A percentile compares a stretch with the other conserved stretches of the same genome.
Evolutionary conservation across 2,329 filamentous ascomycete species (phyloP).

Genomic region (Fusarium coffeatum): DNA sequence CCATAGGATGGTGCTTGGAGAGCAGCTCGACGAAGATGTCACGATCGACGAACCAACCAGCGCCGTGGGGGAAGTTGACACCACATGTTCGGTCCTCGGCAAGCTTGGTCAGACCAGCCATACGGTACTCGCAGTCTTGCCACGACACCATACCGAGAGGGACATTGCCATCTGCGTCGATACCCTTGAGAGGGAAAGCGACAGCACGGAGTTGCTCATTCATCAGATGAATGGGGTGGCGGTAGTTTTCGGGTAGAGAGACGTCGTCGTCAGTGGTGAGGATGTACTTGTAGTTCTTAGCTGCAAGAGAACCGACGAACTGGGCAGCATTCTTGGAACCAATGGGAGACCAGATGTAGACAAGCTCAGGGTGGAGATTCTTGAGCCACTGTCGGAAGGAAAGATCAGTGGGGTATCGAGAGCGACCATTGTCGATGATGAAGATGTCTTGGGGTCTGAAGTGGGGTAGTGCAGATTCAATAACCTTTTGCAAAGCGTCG

Average conservation of each 20-base stretch:
- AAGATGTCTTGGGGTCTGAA: slow-evolving; percentile 14
- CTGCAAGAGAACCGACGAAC: background rate
- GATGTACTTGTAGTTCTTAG: slow-evolving; percentile 8
- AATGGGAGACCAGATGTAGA: slow-evolving; percentile 12
- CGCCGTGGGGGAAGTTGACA: slow-evolving; percentile 1
- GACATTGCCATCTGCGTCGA: background rate
- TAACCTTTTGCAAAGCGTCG: background rate
- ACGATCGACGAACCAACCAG: slow-evolving; percentile 10
- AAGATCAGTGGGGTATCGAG: background rate
- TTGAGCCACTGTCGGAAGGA: slow-evolving; percentile 9
- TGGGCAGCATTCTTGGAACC: slow-evolving; percentile 10
- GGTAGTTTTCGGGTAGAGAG: slow-evolving; percentile 1
- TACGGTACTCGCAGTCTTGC: slow-evolving; percentile 7
- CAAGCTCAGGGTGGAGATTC: background rate
- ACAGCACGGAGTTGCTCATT: background rate
- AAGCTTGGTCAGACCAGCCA: slow-evolving; percentile 6
- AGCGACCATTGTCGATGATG: slow-evolving; percentile 6
- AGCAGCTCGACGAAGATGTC: background rate
- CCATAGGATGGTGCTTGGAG: slow-evolving; percentile 9
- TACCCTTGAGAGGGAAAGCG: slow-evolving; percentile 1
- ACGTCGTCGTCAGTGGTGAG: slow-evolving; percentile 10
- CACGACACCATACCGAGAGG: slow-evolving; percentile 2
- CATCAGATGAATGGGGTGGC: background rate
- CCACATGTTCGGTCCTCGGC: slow-evolving; percentile 5
- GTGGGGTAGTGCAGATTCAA: background rate